Evolutionary conservation across 768 basidiomycete genomes (phyloP), one percentile per base, ranked within the genome.

Genomic region (Podaxis pistillaris): DNA sequence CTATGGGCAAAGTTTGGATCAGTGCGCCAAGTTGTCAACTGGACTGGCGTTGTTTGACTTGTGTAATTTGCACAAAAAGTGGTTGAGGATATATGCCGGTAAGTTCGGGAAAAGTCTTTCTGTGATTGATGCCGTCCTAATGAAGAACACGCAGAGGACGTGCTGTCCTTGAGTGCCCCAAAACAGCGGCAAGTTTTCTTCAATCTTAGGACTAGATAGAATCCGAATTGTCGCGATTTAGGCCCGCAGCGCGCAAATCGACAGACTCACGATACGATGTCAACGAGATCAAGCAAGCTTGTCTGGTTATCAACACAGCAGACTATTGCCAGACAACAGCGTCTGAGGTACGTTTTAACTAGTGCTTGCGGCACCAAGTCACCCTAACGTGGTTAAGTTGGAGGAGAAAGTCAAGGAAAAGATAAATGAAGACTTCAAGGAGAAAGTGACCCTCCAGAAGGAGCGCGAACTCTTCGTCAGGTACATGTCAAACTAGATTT

Each of bases 261-360:
- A 79, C 79, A 19, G 96, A 99, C 54, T 84, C 86, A 4, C 85
- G 90, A n/a, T 83, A 87, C 36, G 95, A 97, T 71, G 65, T 83
- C 7, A 79, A 80, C 3, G 89, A 95, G 63, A 73, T 98, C 36
- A 87, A 86, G 68, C 92, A 91, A 65, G 87, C 92, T 0, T 95
- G 93, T 71, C 78, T 94, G n/a, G 76, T 96, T 26, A 88, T 99
- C 70, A 98, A 99, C 69, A 99, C 97, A 0, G 96, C 96, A 0
- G 96, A 98, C 71, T 99, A 98, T 71, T 99, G 97, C 70, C 91
- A 95, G 65, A 86, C 85, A 0, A 99, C 96, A 2, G 93, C 96
- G 1, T 70, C 86, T 19, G 94, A 97, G 84, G 95, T 90, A 68
- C 9, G 78, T 51, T 6, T 53, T 9, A 28, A 54, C 37, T 26